phyloP scores from a whole-genome alignment of 179 eudicot species.

The Kewa caespitosa region DNA sequence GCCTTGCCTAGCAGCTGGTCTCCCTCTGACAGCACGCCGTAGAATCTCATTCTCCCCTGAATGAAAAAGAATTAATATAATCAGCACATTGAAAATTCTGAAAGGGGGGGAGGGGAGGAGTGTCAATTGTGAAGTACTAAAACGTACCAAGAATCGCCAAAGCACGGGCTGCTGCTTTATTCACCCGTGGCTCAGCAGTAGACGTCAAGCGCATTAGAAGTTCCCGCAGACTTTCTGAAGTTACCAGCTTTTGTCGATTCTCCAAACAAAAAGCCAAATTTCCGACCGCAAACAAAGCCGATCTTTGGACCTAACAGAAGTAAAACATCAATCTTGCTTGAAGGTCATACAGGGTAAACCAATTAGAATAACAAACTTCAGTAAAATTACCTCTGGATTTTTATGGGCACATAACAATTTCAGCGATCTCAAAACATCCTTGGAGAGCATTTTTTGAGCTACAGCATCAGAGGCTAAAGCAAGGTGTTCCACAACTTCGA shows the following conservation, averaged over 20 bases:
- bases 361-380: not conserved
- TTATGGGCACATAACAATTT: slow-evolving; percentile 82
- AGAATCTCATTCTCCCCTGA: slow-evolving; percentile 92
- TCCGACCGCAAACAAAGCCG: slow-evolving; percentile 80
- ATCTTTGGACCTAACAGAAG: slow-evolving; percentile 73
- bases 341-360: slow-evolving; percentile 7
- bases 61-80: slow-evolving; percentile 11
- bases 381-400: slow-evolving; percentile 66
- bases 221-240: slow-evolving; percentile 93
- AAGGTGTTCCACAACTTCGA: slow-evolving; percentile 80
- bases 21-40: slow-evolving; percentile 82
- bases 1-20: slow-evolving; percentile 86
- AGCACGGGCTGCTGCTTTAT: slow-evolving; percentile 97
- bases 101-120: slow-evolving; percentile 2
- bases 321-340: slow-evolving; percentile 16
- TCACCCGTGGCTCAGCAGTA: slow-evolving; percentile 74
- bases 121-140: slow-evolving; percentile 2
- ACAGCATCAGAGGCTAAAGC: slow-evolving; percentile 87
- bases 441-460: slow-evolving; percentile 83
- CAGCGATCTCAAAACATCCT: slow-evolving; percentile 81
- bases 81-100: slow-evolving; percentile 15
- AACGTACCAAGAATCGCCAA: slow-evolving; percentile 94
- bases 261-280: slow-evolving; percentile 90
- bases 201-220: slow-evolving; percentile 84
- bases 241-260: slow-evolving; percentile 72